These are phyloP conservation scores for Akanthomyces uredinophilus DNA, from an alignment of 2,329 filamentous ascomycete species.

Conservation along the genomic window DNA sequence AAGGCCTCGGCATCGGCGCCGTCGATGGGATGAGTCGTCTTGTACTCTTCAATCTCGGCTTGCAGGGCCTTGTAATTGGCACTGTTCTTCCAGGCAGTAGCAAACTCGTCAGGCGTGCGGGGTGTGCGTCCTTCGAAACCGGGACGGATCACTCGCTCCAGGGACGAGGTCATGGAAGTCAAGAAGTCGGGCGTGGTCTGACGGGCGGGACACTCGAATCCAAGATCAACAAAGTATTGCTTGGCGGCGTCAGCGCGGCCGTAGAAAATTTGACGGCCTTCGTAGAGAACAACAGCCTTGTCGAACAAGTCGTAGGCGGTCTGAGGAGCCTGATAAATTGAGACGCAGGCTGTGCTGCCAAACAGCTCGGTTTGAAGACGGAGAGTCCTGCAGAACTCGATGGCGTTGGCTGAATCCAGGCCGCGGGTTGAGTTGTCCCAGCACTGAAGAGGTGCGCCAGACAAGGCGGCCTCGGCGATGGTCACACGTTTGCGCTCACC, in stretches of 20 bases:
- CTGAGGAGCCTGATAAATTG: conserved; percentile 68
- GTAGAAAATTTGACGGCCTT: conserved; percentile 59
- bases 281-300: conserved; percentile 54
- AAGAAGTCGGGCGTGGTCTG: conserved; percentile 68
- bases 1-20: conserved; percentile 54
- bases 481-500: conserved; percentile 67
- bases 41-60: conserved; percentile 52
- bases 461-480: conserved; percentile 57
- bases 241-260: conserved; percentile 55
- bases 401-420: conserved; percentile 68
- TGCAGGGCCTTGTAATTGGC: conserved; percentile 46
- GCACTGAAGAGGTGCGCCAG: conserved; percentile 56
- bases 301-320: conserved; percentile 60
- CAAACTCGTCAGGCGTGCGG: conserved; percentile 58
- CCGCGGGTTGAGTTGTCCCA: conserved; percentile 71
- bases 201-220: conserved; percentile 61
- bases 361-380: conserved; percentile 63
- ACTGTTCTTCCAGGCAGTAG: conserved; percentile 52
- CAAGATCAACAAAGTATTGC: conserved; percentile 61
- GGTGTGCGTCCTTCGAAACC: conserved; percentile 54
- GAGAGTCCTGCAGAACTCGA: conserved; percentile 69
- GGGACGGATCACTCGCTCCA: conserved; percentile 50
- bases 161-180: conserved; percentile 61
- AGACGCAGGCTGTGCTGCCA: conserved; percentile 60
- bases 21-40: conserved; percentile 46